Evolutionary conservation across 805 yeast genomes (phyloP).

Genomic region (Suhomyces emberorum): DNA sequence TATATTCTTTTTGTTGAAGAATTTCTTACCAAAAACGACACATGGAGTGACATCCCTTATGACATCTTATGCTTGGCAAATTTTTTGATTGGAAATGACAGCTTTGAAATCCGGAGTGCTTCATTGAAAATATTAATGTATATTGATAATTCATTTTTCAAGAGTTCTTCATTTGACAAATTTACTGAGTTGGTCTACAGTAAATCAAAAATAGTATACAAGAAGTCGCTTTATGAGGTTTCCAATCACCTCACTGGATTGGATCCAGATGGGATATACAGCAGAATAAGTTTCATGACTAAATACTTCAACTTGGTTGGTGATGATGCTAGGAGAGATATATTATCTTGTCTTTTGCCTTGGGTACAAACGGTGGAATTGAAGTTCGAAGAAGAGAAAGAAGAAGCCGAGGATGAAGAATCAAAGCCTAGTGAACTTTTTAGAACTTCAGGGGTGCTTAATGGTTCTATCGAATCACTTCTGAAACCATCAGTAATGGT

Average conservation of each 20-base stretch:
- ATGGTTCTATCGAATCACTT: neutral
- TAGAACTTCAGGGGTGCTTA: neutral
- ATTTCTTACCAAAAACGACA: slow-evolving; percentile 43
- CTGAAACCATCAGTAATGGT: slow-evolving; percentile 58
- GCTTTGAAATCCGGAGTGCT: slow-evolving; percentile 59
- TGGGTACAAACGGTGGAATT: slow-evolving; percentile 88
- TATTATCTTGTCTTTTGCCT: slow-evolving; percentile 77
- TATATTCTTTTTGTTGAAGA: slow-evolving; percentile 70
- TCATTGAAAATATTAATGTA: slow-evolving; percentile 70
- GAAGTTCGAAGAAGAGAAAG: slow-evolving; percentile 19
- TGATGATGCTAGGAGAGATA: slow-evolving; percentile 64
- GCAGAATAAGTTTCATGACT: slow-evolving; percentile 69
- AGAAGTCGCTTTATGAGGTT: slow-evolving; percentile 77
- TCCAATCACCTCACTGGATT: slow-evolving; percentile 65
- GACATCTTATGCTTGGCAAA: slow-evolving; percentile 73
- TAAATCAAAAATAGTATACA: slow-evolving; percentile 77
- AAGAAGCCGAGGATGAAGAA: neutral
- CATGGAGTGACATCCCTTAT: slow-evolving; percentile 48
- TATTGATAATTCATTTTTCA: slow-evolving; percentile 50
- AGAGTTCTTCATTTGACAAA: slow-evolving; percentile 46
- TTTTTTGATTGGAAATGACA: slow-evolving; percentile 75
- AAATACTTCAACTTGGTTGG: slow-evolving; percentile 60
- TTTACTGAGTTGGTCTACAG: slow-evolving; percentile 72
- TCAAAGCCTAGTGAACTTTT: slow-evolving; percentile 17
- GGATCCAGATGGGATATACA: slow-evolving; percentile 54